phyloP scores from a whole-genome alignment of 2,329 filamentous ascomycete species.

The Magnaporthiopsis rhizophila region DNA sequence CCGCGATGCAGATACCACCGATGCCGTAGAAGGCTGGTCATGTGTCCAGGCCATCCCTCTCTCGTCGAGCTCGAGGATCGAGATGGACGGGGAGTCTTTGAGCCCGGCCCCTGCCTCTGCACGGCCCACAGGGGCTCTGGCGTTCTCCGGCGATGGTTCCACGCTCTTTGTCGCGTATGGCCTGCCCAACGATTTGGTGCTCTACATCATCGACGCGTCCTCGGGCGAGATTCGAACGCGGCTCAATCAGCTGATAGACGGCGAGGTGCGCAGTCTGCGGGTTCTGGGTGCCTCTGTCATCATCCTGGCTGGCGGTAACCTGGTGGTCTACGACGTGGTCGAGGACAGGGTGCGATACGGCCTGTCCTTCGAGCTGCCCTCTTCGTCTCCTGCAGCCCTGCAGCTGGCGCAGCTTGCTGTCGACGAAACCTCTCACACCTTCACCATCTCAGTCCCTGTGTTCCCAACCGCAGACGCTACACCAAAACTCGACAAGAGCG shows the following conservation, averaged over 20 bases:
- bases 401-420: constrained; percentile 62
- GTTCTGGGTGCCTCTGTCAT: constrained; percentile 70
- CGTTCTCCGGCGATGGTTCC: constrained; percentile 80
- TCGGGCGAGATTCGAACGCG: constrained; percentile 59
- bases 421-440: constrained; percentile 55
- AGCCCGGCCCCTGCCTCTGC: constrained; percentile 15
- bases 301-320: constrained; percentile 56
- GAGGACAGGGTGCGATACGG: constrained; percentile 65
- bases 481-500: constrained; percentile 16
- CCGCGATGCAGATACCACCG: not conserved
- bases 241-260: constrained; percentile 59
- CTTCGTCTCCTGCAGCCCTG: constrained; percentile 22
- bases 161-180: constrained; percentile 64
- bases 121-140: constrained; percentile 47
- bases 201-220: constrained; percentile 70
- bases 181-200: constrained; percentile 45
- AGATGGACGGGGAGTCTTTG: constrained; percentile 23
- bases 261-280: constrained; percentile 57
- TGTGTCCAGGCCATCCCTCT: constrained; percentile 36
- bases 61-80: constrained; percentile 30
- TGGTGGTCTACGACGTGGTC: constrained; percentile 80
- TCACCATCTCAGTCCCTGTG: constrained; percentile 51
- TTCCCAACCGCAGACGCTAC: constrained; percentile 15
- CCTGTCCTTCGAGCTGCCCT: constrained; percentile 42
- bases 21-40: constrained; percentile 3